Evolutionary conservation across 192 early-diverging fungal genomes (phyloP), one percentile per base, ranked within the genome.

Genomic region (Backusella tarrabulga): DNA sequence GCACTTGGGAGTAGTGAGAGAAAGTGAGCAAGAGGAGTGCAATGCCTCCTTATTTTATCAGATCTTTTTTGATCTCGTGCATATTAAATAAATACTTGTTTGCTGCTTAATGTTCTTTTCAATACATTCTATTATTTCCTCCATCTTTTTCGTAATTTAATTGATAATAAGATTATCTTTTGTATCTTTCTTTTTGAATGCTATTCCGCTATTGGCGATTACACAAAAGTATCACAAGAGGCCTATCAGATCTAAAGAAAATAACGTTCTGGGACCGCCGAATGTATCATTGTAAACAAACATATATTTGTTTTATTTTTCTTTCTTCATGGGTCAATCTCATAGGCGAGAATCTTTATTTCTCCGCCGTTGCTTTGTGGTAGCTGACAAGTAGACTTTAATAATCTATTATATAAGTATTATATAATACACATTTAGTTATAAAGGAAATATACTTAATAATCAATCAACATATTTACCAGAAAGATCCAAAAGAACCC

Each of bases 281-380:
- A 63, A 63, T 63, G 56, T 50, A 50, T 50, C 26, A 63, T 29
- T 63, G 26, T 63, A 63, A 63, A 63, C 56, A 63, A 63, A 63
- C 56, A 63, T 63, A 60, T 60, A 23, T 63, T 3, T 60, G 54
- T 60, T 60, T 60, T 32, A 7, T 60, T 3, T 60, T 21, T 63
- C 29, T 63, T 63, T 60, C 29, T 63, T 63, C 56, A 63, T 63
- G 56, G 56, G 56, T 63, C 56, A 63, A 63, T 12, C 21, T 8
- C 56, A 63, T 63, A 63, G 56, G 56, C 23, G 56, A 63, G 4
- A 26, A 29, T 15, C 0, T 63, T 63, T 63, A 29, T 63, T 63
- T 63, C 56, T 63, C 56, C 56, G 56, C 56, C 29, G 56, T 3
- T 63, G 26, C 26, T 63, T 63, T 29, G 26, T 29, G 21, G 12